Evolutionary conservation across 1,284 basidiomycete genomes (phyloP).

Genomic region (Ganoderma meredithae): DNA sequence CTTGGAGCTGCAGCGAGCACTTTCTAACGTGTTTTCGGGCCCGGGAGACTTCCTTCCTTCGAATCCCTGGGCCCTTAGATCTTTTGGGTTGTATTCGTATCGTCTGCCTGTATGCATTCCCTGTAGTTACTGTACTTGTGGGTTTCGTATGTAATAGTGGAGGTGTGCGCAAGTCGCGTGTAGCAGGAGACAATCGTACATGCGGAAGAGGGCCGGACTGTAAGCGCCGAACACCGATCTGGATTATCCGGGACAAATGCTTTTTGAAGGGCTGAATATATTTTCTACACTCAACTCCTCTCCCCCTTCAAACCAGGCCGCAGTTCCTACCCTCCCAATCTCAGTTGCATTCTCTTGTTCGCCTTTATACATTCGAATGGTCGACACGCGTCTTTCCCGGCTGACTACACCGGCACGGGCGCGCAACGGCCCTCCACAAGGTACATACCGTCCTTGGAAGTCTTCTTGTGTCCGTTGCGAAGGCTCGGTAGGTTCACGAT

Average conservation of each 20-base stretch:
- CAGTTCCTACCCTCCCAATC: background rate
- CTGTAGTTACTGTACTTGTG: constrained; percentile 3
- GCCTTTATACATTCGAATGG: constrained; percentile 16
- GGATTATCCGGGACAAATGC: constrained; percentile 19
- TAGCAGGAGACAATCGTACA: constrained; percentile 2
- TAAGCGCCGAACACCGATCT: constrained; percentile 25
- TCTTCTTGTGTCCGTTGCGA: background rate
- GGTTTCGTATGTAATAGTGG: background rate
- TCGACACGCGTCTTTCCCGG: constrained; percentile 28
- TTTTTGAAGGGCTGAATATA: constrained; percentile 17
- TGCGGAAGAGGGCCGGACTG: constrained; percentile 13
- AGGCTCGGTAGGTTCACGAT: background rate
- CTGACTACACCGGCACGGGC: constrained; percentile 25
- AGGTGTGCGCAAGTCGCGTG: background rate
- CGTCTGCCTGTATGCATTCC: background rate
- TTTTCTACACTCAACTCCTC: constrained; percentile 18
- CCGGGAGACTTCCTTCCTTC: background rate
- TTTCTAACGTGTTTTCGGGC: background rate
- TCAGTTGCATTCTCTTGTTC: background rate
- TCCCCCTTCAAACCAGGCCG: background rate
- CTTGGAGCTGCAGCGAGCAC: constrained; percentile 66
- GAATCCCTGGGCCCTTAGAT: background rate
- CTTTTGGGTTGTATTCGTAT: constrained; percentile 4
- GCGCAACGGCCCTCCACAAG: constrained; percentile 20
- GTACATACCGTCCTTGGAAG: constrained; percentile 12